These are phyloP conservation scores for Peronospora destructor DNA, from an alignment of 352 stramenopile species.

Conservation along the genomic window DNA sequence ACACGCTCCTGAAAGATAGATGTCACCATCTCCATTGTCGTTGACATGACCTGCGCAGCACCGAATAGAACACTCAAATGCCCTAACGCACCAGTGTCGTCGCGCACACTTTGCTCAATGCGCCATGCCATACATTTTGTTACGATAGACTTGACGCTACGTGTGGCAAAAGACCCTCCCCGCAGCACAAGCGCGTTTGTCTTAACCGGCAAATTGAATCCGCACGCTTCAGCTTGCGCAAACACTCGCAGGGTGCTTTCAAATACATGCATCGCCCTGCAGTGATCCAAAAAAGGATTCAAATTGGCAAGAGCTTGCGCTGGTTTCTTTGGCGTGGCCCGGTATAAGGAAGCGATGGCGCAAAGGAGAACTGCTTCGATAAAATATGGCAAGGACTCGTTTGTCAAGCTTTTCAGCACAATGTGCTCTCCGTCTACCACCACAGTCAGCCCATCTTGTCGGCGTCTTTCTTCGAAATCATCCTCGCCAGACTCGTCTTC, in stretches of 20 bases:
- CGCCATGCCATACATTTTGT: slow-evolving; percentile 45
- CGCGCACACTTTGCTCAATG: slow-evolving; percentile 28
- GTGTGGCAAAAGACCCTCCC: slow-evolving; percentile 31
- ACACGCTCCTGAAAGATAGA: slow-evolving; percentile 55
- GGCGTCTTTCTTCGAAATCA: slow-evolving; percentile 26
- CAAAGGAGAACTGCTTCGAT: slow-evolving; percentile 53
- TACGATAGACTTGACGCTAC: slow-evolving; percentile 29
- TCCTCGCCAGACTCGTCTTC: slow-evolving; percentile 26
- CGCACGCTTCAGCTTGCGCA: slow-evolving; percentile 38
- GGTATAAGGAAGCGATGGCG: slow-evolving; percentile 40
- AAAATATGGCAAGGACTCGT: slow-evolving; percentile 53
- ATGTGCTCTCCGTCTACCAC: slow-evolving; percentile 52
- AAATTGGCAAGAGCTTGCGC: slow-evolving; percentile 6
- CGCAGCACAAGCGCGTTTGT: slow-evolving; percentile 47
- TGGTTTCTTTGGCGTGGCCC: slow-evolving; percentile 26
- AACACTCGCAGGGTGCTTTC: slow-evolving; percentile 43
- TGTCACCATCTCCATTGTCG: slow-evolving; percentile 36
- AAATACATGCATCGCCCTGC: slow-evolving; percentile 31
- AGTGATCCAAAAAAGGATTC: slow-evolving; percentile 44
- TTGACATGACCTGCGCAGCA: slow-evolving; percentile 23
- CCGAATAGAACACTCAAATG: slow-evolving; percentile 47
- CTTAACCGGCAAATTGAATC: slow-evolving; percentile 47
- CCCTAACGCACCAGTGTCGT: slow-evolving; percentile 29
- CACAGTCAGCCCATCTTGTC: slow-evolving; percentile 18
- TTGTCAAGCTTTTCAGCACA: slow-evolving; percentile 57